These are phyloP conservation scores for Nidula niveotomentosa DNA, from an alignment of 1,284 basidiomycete genomes.

Conservation along the genomic window DNA sequence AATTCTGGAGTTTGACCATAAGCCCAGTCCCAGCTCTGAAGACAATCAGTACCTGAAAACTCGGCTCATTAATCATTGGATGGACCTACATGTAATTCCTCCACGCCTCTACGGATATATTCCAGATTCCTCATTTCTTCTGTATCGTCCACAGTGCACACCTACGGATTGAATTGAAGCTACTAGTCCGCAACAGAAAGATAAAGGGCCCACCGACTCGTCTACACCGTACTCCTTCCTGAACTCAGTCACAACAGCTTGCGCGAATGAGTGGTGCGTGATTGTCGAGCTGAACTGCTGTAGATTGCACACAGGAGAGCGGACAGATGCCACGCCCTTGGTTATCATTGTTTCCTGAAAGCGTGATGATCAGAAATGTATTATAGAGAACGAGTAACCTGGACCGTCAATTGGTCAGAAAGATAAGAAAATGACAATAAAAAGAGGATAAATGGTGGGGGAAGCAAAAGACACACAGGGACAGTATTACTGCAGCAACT, in stretches of 20 bases:
- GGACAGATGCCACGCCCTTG: conserved; percentile 88
- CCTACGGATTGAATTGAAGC: conserved; percentile 19
- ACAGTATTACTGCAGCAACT: too few relatives aligned
- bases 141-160: conserved; percentile 41
- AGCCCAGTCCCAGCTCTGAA: conserved; percentile 89
- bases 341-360: conserved; percentile 75
- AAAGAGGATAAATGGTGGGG: too few relatives aligned
- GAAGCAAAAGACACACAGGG: too few relatives aligned
- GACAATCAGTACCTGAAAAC: too few relatives aligned
- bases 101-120: conserved; percentile 66
- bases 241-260: conserved; percentile 77
- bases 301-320: conserved; percentile 90
- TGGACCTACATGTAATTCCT: conserved; percentile 64
- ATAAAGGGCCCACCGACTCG: conserved; percentile 34
- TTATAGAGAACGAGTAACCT: neutral
- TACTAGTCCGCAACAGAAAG: neutral
- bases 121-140: conserved; percentile 42
- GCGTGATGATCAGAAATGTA: neutral
- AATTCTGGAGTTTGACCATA: conserved; percentile 97
- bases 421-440: neutral
- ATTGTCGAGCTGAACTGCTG: conserved; percentile 50
- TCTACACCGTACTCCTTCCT: conserved; percentile 57
- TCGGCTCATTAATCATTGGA: too few relatives aligned
- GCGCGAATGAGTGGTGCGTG: conserved; percentile 72
- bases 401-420: neutral